These are phyloP conservation scores for Tricladium varicosporioides DNA, from an alignment of 2,329 filamentous ascomycete species.

Conservation along the genomic window DNA sequence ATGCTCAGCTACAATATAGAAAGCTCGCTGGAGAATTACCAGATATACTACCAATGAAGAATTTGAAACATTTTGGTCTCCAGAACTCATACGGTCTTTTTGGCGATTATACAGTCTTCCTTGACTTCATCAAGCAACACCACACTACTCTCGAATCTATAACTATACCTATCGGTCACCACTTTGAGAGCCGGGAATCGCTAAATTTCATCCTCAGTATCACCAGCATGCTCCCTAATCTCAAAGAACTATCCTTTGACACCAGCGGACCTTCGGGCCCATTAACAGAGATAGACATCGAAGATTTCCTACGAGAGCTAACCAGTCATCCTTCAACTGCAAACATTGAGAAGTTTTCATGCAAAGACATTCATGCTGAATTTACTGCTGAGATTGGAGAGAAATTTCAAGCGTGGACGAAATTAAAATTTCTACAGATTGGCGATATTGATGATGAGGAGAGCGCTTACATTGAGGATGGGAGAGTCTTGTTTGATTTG, in stretches of 20 bases:
- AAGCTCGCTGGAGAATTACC: too few relatives aligned
- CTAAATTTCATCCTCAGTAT: constrained; percentile 7
- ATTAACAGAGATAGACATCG: neutral
- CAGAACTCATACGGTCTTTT: neutral
- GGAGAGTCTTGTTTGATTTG: constrained; percentile 2
- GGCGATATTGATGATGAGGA: constrained; percentile 7
- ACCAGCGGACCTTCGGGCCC: neutral
- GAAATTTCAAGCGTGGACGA: constrained; percentile 11
- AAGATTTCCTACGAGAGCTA: constrained; percentile 4
- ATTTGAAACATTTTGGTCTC: constrained; percentile 12
- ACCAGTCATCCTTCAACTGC: constrained; percentile 1
- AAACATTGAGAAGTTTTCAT: constrained; percentile 10
- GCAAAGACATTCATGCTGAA: neutral
- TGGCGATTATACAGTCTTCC: neutral
- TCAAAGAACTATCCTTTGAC: constrained; percentile 1
- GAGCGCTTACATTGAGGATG: constrained; percentile 6
- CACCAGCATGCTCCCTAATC: neutral
- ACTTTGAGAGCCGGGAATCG: neutral
- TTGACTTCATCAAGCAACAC: constrained; percentile 1
- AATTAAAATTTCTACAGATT: constrained; percentile 13
- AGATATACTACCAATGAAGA: neutral
- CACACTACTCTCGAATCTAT: constrained; percentile 4
- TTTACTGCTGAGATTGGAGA: constrained; percentile 7
- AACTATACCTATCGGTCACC: neutral
- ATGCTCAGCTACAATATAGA: neutral